Evolutionary conservation across 345 rosid genomes (phyloP), one percentile per base, ranked within the genome.

Genomic region (Conringia planisiliqua): DNA sequence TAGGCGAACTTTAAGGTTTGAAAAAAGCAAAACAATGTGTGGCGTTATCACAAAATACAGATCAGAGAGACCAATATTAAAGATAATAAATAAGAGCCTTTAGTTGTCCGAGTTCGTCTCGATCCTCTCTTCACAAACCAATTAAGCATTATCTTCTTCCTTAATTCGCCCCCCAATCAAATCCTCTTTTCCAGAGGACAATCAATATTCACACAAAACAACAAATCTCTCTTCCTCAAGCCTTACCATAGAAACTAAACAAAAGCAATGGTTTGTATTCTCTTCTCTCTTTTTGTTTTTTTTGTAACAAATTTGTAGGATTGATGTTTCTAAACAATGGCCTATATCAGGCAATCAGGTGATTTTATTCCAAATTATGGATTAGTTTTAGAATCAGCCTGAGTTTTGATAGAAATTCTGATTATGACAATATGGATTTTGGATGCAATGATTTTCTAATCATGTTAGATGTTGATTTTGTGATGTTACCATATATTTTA

Each of bases 251-350:
- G 32, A 62, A 61, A 40, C 70, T 9, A 18, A 17, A 63, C 66
- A 46, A 46, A 55, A 63, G n/a, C 66, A 70, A 77, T 77, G 80
- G 80, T 77, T 13, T 57, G 80, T 56, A 57, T 55, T 54, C 65
- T 44, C 80, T 44, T 44, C 39, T 27, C 17, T 43, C 32, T 0
- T 18, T 6, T 8, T 14, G 1, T 22, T 22, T 22, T 22, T 22
- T 22, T 22, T 54, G 16, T 27, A 6, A 14, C 56, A 14, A 10
- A 3, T 27, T 14, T 55, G 14, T 55, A 46, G 61, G 36, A 35
- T 62, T 63, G 27, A 14, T 70, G 36, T 32, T 52, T 32, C 26
- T 32, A 44, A 10, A 43, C 22, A 69, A 69, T 69, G 64, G 35
- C 36, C 6, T 27, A 13, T 18, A 32, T 18, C 18, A 36, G 17